Evolutionary conservation across 441 rosid species (phyloP).

Genomic region (Euphorbia corollata): DNA sequence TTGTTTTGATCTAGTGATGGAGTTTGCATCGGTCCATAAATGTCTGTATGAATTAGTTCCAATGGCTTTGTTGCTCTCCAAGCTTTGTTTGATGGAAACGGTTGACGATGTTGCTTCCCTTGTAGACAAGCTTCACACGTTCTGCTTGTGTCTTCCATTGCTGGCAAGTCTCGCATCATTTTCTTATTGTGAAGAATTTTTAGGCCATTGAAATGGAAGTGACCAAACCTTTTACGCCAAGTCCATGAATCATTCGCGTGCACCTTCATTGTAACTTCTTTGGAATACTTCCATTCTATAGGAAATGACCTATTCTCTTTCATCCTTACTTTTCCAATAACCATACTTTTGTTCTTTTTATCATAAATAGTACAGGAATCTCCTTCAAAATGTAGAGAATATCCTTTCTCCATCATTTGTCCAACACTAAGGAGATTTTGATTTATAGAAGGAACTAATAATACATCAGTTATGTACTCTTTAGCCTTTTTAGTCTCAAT

Average conservation of each 20-base stretch:
- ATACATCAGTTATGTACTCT: too few relatives aligned
- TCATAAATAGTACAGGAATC: neutral
- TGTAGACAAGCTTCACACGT: too few relatives aligned
- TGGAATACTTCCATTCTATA: neutral
- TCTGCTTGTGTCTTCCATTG: too few relatives aligned
- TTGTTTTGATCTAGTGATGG: too few relatives aligned
- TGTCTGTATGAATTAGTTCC: too few relatives aligned
- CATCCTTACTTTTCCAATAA: neutral
- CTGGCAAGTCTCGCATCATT: neutral
- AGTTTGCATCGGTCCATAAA: too few relatives aligned
- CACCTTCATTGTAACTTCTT: neutral
- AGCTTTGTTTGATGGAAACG: too few relatives aligned
- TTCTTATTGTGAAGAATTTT: neutral
- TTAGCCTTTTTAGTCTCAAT: neutral
- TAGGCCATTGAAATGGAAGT: neutral
- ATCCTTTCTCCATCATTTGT: neutral
- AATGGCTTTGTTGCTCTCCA: too few relatives aligned
- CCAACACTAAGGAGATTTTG: neutral
- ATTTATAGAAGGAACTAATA: neutral
- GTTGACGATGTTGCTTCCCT: too few relatives aligned
- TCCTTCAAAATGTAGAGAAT: neutral
- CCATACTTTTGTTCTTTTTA: too few relatives aligned
- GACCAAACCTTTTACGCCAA: neutral
- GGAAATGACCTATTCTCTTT: neutral
- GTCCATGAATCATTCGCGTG: neutral